These are phyloP conservation scores for Penicillium waksmanii DNA, from an alignment of 495 filamentous ascomycete genomes.

Conservation along the genomic window DNA sequence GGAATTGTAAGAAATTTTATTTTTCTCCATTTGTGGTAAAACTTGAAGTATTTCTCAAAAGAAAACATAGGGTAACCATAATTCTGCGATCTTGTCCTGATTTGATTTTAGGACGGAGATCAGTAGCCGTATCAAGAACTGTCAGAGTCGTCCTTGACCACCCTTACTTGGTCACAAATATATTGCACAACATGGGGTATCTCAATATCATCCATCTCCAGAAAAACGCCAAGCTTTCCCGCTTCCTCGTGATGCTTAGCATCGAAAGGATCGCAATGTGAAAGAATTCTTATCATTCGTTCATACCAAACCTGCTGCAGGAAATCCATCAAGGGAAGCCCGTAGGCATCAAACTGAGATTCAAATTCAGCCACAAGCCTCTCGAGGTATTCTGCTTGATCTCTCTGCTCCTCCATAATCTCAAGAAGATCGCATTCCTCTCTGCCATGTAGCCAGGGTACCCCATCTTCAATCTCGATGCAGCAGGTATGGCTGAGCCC, in stretches of 20 bases:
- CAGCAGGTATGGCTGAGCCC: slow-evolving; percentile 9
- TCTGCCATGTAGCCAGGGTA: background rate
- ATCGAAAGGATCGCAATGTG: slow-evolving; percentile 9
- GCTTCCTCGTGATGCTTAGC: slow-evolving; percentile 4
- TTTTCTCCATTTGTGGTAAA: too few species aligned
- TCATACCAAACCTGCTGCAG: slow-evolving; percentile 4
- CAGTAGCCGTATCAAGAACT: background rate
- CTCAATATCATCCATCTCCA: slow-evolving; percentile 7
- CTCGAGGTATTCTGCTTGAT: background rate
- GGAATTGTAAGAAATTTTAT: too few species aligned
- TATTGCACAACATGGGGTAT: slow-evolving; percentile 4
- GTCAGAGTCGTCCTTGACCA: background rate
- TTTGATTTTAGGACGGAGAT: too few species aligned
- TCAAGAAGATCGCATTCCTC: slow-evolving; percentile 5
- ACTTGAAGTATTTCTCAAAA: too few species aligned
- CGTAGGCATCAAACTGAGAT: slow-evolving; percentile 7
- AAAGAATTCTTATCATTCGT: slow-evolving; percentile 11
- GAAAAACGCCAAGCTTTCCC: background rate
- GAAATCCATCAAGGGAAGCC: slow-evolving; percentile 10
- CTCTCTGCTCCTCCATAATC: slow-evolving; percentile 11
- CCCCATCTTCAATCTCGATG: background rate
- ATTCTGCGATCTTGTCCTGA: too few species aligned
- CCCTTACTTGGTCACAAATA: background rate
- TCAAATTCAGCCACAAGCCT: slow-evolving; percentile 12
- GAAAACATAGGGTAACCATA: too few species aligned